Evolutionary conservation across 345 rosid species (phyloP).

Genomic region (Litchi chinensis): DNA sequence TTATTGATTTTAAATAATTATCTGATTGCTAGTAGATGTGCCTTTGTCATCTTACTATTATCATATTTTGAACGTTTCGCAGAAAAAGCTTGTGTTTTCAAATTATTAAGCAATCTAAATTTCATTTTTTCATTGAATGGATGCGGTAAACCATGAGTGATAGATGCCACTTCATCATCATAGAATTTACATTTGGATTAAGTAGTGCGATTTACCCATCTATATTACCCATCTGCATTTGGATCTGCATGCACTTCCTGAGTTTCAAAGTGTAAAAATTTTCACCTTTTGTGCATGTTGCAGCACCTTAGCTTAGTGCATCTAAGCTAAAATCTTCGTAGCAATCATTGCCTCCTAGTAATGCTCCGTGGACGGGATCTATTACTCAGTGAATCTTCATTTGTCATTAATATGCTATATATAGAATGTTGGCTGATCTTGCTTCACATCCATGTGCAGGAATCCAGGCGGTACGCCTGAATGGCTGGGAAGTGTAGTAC

Average conservation of each 20-base stretch:
- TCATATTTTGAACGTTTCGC: background rate
- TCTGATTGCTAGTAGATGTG: background rate
- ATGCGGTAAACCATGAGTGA: background rate
- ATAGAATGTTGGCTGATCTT: constrained; percentile 9
- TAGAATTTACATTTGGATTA: background rate
- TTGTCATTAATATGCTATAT: background rate
- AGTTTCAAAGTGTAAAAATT: background rate
- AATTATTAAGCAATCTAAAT: background rate
- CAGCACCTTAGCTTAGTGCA: background rate
- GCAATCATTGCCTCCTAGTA: background rate
- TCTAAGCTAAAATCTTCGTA: background rate
- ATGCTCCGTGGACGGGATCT: background rate
- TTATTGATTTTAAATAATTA: background rate
- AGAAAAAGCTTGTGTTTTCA: background rate
- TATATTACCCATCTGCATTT: background rate
- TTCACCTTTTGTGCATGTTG: background rate
- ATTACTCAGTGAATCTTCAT: background rate
- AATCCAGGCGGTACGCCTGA: constrained; percentile 86
- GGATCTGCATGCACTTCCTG: background rate
- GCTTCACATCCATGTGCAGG: constrained; percentile 46
- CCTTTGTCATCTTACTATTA: background rate
- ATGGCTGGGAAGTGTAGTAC: constrained; percentile 68
- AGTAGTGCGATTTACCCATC: background rate
- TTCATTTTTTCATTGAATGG: background rate
- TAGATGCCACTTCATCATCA: background rate